Base-by-base conservation (phyloP, 192 early-diverging fungal species). In the Coemansia sp. region DNA sequence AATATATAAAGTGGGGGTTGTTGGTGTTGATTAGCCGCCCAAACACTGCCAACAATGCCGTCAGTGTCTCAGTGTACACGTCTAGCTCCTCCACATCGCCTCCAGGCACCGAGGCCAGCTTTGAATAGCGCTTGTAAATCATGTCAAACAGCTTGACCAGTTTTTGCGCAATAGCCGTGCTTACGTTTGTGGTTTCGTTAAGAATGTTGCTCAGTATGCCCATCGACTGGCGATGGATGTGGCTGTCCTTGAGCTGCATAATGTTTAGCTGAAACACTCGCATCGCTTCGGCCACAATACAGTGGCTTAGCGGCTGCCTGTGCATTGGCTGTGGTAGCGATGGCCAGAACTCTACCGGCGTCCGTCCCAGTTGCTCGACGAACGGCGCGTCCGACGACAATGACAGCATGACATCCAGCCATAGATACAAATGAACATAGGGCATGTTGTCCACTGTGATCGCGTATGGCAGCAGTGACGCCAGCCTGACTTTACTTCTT, bases 1-100 rank as follows among this genome's bases (percentile, higher is more conserved):
- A 51, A 41, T 77, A 77, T 26, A 77, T 63, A 36, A 77, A 67
- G 47, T 77, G 63, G 32, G 74, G 37, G 49, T 77, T 77, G 38
- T 77, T 51, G 11, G 67, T 66, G 55, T 66, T 43, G 37, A 55
- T 35, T 49, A 70, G 51, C 6, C 53, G 63, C 35, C 60, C 51
- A 26, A 77, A 67, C 37, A 70, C 31, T 5, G 67, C 46, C 38
- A 77, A 41, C 45, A 77, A 23, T 8, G 39, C 53, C 0, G 64
- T 37, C 25, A 77, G 63, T 15, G 59, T 62, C 17, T 77, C 36
- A 4, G 50, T 51, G 47, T 70, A 77, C 23, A 77, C 68, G 9
- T 46, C 32, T 13, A 39, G 49, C 53, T 70, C 68, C 17, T 60
- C 51, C 14, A 11, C 11, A 5, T 66, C 63, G 14, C 47, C 51